A percentile compares a stretch with the other conserved stretches of the same genome.
Conservation (phyloP, 306 rosid genomes). For the Malus orientalis region DNA sequence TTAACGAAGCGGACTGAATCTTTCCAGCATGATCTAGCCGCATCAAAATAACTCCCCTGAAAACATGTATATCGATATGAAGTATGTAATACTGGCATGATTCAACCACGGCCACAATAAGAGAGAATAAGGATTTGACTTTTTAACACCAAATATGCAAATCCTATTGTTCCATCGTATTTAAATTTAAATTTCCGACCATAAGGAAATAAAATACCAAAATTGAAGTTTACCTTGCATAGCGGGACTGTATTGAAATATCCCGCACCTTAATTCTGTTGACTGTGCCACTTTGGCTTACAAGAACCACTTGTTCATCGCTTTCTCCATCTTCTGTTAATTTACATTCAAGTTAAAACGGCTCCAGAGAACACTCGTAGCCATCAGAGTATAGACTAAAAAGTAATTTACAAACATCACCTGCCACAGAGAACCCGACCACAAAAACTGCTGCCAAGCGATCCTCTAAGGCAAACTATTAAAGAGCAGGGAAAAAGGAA, state of each 20-base stretch:
- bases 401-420: conserved; percentile 23
- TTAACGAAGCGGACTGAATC: conserved; percentile 88
- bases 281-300: conserved; percentile 95
- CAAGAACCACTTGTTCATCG: conserved; percentile 96
- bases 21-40: conserved; percentile 83
- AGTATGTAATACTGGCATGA: background rate
- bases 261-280: conserved; percentile 96
- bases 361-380: background rate
- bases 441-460: conserved; percentile 85
- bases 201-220: conserved; percentile 1
- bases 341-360: background rate
- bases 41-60: conserved; percentile 94
- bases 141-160: background rate
- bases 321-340: conserved; percentile 87
- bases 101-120: background rate
- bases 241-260: conserved; percentile 90
- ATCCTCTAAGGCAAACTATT: conserved; percentile 74
- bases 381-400: background rate
- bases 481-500: background rate
- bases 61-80: background rate
- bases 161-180: background rate
- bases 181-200: background rate
- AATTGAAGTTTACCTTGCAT: conserved; percentile 56
- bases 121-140: background rate
- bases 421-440: conserved; percentile 82